These are phyloP conservation scores for Ampelomyces quisqualis DNA, from an alignment of 2,329 filamentous ascomycete species.

Conservation along the genomic window DNA sequence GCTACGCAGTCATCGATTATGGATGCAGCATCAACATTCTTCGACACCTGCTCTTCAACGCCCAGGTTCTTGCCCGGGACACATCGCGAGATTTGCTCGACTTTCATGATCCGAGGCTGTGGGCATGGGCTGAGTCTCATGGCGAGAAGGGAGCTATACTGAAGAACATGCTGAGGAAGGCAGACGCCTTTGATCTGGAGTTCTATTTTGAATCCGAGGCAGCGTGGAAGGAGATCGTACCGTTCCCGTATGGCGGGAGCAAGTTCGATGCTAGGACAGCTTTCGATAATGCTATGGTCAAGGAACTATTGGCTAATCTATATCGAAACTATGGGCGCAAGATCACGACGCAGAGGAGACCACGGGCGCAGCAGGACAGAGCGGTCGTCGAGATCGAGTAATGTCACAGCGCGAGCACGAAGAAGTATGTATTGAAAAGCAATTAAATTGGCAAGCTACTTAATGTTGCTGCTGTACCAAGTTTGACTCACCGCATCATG, in stretches of 20 bases:
- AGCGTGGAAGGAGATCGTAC: slow-evolving; percentile 32
- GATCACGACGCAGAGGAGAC: slow-evolving; percentile 26
- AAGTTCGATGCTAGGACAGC: slow-evolving; percentile 35
- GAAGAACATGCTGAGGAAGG: slow-evolving; percentile 35
- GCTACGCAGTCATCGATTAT: slow-evolving; percentile 34
- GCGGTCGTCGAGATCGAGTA: background rate
- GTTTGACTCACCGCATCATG: too few relatives aligned
- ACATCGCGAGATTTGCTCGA: slow-evolving; percentile 23
- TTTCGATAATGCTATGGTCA: slow-evolving; percentile 21
- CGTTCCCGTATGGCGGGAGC: slow-evolving; percentile 37
- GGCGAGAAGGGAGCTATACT: slow-evolving; percentile 29
- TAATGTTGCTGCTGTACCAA: background rate
- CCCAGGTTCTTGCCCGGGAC: slow-evolving; percentile 30
- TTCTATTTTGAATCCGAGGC: slow-evolving; percentile 36
- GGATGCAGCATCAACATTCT: slow-evolving; percentile 33
- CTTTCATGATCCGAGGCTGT: slow-evolving; percentile 38
- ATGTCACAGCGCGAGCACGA: background rate
- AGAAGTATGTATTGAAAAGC: background rate
- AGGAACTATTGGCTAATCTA: slow-evolving; percentile 33
- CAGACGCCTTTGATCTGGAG: slow-evolving; percentile 35
- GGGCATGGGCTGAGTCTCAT: slow-evolving; percentile 37
- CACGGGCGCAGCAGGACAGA: slow-evolving; percentile 2
- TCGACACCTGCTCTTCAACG: slow-evolving; percentile 39
- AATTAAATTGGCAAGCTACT: background rate
- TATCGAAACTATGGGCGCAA: slow-evolving; percentile 39